phyloP scores from a whole-genome alignment of 2,329 filamentous ascomycete species.

The Fusarium camptoceras region DNA sequence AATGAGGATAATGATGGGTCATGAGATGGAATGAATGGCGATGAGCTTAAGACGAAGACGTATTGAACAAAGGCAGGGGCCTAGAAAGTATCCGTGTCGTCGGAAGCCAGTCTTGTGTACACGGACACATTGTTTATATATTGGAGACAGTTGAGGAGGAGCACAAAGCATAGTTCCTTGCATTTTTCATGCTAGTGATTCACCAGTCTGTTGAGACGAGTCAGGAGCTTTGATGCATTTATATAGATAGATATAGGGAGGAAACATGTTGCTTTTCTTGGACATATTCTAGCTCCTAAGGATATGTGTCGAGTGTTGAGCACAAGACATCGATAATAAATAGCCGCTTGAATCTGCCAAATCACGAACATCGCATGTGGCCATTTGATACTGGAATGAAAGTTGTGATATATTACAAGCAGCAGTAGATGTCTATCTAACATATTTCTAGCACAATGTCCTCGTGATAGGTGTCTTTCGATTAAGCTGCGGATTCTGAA shows the following conservation, averaged over 20 bases:
- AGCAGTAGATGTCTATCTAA: not conserved
- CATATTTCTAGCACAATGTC: not conserved
- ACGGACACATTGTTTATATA: constrained; percentile 25
- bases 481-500: constrained; percentile 8
- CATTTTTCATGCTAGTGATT: constrained; percentile 22
- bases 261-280: constrained; percentile 32
- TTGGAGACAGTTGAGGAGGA: constrained; percentile 19
- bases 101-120: constrained; percentile 17
- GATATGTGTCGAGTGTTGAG: constrained; percentile 19
- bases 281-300: constrained; percentile 4
- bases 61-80: constrained; percentile 8
- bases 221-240: constrained; percentile 36
- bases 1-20: constrained; percentile 36
- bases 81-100: constrained; percentile 11
- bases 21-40: constrained; percentile 27
- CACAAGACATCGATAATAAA: constrained; percentile 22
- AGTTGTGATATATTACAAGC: not conserved
- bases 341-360: constrained; percentile 13
- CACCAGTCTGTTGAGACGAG: not conserved
- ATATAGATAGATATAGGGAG: constrained; percentile 38
- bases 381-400: not conserved
- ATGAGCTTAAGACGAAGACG: constrained; percentile 17
- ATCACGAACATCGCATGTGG: not conserved
- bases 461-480: not conserved
- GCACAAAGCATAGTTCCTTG: constrained; percentile 30